Percentiles rank a stretch among this genome's conserved stretches.
These are phyloP conservation scores for Drechslerella dactyloides DNA, from an alignment of 2,329 filamentous ascomycete genomes.

Conservation along the genomic window DNA sequence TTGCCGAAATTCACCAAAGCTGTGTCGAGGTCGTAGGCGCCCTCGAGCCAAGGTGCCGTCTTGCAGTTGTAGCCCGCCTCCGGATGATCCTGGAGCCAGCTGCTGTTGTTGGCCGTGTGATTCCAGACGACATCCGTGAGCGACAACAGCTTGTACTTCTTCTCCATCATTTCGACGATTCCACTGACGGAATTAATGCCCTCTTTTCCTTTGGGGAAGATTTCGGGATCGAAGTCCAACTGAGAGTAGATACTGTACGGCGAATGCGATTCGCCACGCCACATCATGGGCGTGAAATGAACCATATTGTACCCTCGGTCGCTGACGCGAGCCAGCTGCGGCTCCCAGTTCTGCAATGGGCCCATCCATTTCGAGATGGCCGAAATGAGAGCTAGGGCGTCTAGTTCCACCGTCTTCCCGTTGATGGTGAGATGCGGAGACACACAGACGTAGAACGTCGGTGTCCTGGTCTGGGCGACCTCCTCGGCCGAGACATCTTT, in stretches of 20 bases:
- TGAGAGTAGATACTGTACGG: slow-evolving; percentile 97
- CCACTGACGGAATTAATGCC: slow-evolving; percentile 75
- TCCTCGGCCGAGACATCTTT: slow-evolving; percentile 63
- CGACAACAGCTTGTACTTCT: slow-evolving; percentile 81
- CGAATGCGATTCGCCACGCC: slow-evolving; percentile 87
- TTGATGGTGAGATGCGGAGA: slow-evolving; percentile 79
- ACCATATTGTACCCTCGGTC: slow-evolving; percentile 97
- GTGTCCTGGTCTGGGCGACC: slow-evolving; percentile 67
- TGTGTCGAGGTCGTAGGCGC: slow-evolving; percentile 69
- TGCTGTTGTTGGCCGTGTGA: slow-evolving; percentile 93
- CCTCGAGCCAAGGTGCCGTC: slow-evolving; percentile 79
- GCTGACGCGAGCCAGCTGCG: slow-evolving; percentile 84
- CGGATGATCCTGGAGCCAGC: slow-evolving; percentile 91
- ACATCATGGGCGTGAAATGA: slow-evolving; percentile 93
- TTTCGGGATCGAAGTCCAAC: slow-evolving; percentile 77
- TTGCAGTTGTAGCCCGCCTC: slow-evolving; percentile 93
- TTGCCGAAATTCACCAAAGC: slow-evolving; percentile 72
- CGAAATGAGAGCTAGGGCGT: slow-evolving; percentile 89
- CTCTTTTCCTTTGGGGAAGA: slow-evolving; percentile 74
- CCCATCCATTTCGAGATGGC: slow-evolving; percentile 98
- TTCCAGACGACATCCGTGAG: slow-evolving; percentile 98
- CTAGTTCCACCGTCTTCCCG: slow-evolving; percentile 75
- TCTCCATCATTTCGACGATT: slow-evolving; percentile 80
- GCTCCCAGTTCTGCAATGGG: slow-evolving; percentile 84
- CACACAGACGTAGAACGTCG: slow-evolving; percentile 90